Percentiles rank a stretch among this genome's conserved stretches.
Conservation (phyloP, 176 grass and related monocot species). For the Carex pumila region DNA sequence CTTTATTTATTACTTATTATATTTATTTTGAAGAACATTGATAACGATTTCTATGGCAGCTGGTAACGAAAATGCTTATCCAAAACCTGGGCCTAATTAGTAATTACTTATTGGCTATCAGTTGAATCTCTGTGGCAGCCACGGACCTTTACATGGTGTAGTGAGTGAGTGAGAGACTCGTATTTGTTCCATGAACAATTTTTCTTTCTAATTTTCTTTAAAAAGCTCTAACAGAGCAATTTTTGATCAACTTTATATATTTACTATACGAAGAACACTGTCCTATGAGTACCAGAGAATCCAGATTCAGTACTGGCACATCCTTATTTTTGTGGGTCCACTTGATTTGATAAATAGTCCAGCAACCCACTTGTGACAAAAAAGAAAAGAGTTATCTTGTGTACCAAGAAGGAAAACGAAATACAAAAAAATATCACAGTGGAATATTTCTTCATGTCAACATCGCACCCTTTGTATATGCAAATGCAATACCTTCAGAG, state of each 20-base stretch:
- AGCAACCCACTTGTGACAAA: background rate
- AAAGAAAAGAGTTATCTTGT: background rate
- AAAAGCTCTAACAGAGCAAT: background rate
- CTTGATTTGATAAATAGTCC: conserved; percentile 2
- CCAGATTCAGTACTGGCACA: background rate
- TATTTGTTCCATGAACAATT: background rate
- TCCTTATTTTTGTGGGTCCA: conserved; percentile 1
- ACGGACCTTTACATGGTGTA: background rate
- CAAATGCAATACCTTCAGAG: background rate
- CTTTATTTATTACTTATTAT: background rate
- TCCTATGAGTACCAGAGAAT: background rate
- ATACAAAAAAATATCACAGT: conserved; percentile 11
- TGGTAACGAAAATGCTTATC: conserved; percentile 10
- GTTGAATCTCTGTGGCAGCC: background rate
- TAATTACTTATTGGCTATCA: background rate
- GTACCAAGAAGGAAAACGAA: conserved; percentile 2
- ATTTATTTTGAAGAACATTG: background rate
- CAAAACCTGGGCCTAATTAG: conserved; percentile 9
- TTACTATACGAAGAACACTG: background rate
- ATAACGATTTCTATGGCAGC: conserved; percentile 7
- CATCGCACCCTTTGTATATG: conserved; percentile 1
- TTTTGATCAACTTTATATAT: background rate
- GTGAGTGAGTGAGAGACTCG: background rate
- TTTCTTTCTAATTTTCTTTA: background rate
- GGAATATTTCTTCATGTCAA: conserved; percentile 14